A percentile compares a stretch with the other conserved stretches of the same genome.
phyloP scores from a whole-genome alignment of 352 stramenopile species.

The Salisapilia sapeloensis region DNA sequence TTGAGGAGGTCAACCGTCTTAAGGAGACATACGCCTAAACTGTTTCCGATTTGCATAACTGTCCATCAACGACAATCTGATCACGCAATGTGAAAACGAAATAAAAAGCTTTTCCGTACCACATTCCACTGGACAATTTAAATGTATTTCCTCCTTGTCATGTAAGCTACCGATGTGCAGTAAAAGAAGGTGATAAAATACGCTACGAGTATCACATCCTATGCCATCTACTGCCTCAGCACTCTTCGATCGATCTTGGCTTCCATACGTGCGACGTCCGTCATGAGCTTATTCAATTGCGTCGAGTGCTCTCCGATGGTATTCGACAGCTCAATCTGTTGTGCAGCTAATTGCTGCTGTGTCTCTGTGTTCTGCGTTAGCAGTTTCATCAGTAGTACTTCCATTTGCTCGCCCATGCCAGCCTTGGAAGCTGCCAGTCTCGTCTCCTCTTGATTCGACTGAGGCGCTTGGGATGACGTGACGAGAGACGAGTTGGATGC shows the following conservation, averaged over 20 bases:
- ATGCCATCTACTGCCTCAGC: neutral
- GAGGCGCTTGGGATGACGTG: neutral
- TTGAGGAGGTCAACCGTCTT: slow-evolving; percentile 68
- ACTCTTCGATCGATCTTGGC: slow-evolving; percentile 45
- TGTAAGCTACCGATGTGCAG: too few species aligned
- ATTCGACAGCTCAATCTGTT: slow-evolving; percentile 50
- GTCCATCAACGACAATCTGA: neutral
- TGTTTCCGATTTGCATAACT: slow-evolving; percentile 1
- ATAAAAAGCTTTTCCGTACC: neutral
- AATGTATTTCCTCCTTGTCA: slow-evolving; percentile 1
- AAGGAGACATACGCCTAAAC: slow-evolving; percentile 73
- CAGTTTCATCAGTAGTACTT: slow-evolving; percentile 58
- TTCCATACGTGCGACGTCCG: slow-evolving; percentile 57
- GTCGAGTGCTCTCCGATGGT: slow-evolving; percentile 47
- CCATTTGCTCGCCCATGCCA: slow-evolving; percentile 22
- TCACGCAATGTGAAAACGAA: too few species aligned
- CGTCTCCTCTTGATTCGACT: too few species aligned
- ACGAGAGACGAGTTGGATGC: slow-evolving; percentile 3
- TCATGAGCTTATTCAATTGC: slow-evolving; percentile 63
- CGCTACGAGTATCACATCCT: slow-evolving; percentile 1
- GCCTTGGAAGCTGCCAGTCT: neutral
- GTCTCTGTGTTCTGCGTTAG: slow-evolving; percentile 73
- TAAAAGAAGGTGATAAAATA: too few species aligned
- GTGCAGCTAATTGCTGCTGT: slow-evolving; percentile 59
- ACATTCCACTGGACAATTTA: neutral